Evolutionary conservation across 2,329 filamentous ascomycete genomes (phyloP).

Genomic region (Clonostachys byssicola): DNA sequence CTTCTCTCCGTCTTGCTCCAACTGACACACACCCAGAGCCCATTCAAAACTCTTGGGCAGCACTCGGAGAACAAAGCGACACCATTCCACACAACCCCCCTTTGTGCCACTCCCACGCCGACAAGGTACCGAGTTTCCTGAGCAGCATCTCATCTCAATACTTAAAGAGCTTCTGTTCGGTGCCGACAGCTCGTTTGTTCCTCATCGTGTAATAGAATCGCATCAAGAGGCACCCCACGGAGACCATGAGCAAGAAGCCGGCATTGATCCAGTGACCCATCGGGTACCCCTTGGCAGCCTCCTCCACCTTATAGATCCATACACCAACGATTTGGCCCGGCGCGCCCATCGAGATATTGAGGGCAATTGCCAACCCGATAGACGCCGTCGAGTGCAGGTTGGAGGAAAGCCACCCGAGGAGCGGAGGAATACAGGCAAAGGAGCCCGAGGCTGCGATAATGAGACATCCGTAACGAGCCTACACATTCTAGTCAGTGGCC

Average conservation of each 20-base stretch:
- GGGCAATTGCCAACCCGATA: slow-evolving; percentile 60
- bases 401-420: slow-evolving; percentile 62
- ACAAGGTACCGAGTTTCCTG: no score
- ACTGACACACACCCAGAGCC: no score
- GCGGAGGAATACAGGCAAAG: slow-evolving; percentile 62
- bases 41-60: no score
- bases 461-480: slow-evolving; percentile 58
- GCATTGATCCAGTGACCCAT: slow-evolving; percentile 66
- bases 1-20: no score
- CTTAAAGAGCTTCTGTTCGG: no score
- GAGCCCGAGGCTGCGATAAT: slow-evolving; percentile 60
- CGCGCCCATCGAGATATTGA: slow-evolving; percentile 61
- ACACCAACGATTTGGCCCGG: slow-evolving; percentile 67
- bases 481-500: slow-evolving; percentile 45
- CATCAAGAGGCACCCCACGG: slow-evolving; percentile 46
- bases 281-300: slow-evolving; percentile 56
- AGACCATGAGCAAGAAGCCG: slow-evolving; percentile 52
- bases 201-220: slow-evolving; percentile 47
- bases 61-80: no score
- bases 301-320: slow-evolving; percentile 66
- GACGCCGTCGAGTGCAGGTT: slow-evolving; percentile 60
- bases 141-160: no score
- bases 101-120: no score
- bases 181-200: slow-evolving; percentile 20
- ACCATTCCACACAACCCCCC: no score